A percentile compares a stretch with the other conserved stretches of the same genome.
Evolutionary conservation across 2,329 filamentous ascomycete species (phyloP).

Genomic region (Pseudocercospora eumusae): DNA sequence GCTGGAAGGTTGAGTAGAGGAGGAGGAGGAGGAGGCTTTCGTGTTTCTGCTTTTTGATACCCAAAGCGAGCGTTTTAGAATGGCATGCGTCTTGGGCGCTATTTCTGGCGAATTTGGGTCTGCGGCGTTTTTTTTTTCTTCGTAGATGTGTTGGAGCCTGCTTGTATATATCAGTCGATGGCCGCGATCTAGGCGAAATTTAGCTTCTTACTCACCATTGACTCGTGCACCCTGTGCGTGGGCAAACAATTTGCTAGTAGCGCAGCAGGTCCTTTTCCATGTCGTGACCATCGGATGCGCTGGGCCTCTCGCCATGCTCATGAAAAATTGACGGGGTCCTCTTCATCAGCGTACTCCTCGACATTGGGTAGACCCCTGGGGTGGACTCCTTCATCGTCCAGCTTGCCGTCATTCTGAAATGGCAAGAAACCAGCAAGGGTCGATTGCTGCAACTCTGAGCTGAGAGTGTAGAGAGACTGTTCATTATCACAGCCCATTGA

Average conservation of each 20-base stretch:
- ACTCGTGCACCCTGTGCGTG: background rate
- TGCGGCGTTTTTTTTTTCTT: background rate
- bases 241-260: background rate
- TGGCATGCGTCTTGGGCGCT: background rate
- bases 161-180: background rate
- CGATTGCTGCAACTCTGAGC: background rate
- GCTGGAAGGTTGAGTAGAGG: constrained; percentile 3
- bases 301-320: background rate
- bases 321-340: background rate
- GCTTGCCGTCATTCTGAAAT: background rate
- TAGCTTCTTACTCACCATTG: background rate
- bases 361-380: background rate
- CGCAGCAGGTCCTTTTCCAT: background rate
- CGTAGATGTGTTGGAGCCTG: background rate
- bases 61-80: background rate
- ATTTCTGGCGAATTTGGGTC: background rate
- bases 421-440: background rate
- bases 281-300: background rate
- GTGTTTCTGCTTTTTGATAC: constrained; percentile 1
- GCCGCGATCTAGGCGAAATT: background rate
- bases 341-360: background rate
- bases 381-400: background rate
- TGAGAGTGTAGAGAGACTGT: too few relatives aligned
- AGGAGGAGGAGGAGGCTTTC: background rate
- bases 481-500: background rate